Base-by-base conservation (phyloP, 768 basidiomycete genomes). In the Lanmaoa rubissima region DNA sequence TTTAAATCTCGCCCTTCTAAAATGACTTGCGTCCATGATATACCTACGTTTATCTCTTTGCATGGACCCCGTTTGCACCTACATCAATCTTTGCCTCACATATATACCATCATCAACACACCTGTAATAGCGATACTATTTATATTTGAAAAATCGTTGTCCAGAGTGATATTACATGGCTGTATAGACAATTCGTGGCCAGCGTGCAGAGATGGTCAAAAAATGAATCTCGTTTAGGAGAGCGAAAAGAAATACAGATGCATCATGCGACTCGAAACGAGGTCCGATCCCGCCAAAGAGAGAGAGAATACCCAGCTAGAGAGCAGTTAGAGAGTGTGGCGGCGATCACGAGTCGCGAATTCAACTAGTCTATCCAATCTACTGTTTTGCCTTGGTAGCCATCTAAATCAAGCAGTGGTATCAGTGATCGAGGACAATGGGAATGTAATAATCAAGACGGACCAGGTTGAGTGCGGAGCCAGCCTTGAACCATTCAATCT, bases 401-500 rank as follows among this genome's bases (percentile, higher is more conserved):
- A 88, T 88, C 85, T 86, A 62, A 14, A 54, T 46, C 44, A 47
- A 34, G 26, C 14, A 32, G 10, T 4, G 11, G 48, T 63, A 44
- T 66, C 42, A 58, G 47, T 12, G 16, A 16, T 10, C 21, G 3
- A 48, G 13, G 6, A 12, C 14, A 12, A 21, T 12, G 1, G 11
- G 5, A 34, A 34, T 14, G 31, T 24, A 16, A 34, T 21, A 21
- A 14, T 21, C 41, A 19, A 77, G 3, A 79, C 83, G 39, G 63
- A 92, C 88, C 76, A 94, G 69, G 82, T 95, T 94, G 51, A 96
- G 84, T 17, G 93, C 92, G 62, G 90, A 93, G 41, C 96, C 96
- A 66, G 94, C 94, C 82, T 94, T 95, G 87, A 97, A 98, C 95
- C 96, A 97, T 65, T 84, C 92, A 69, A 97, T 95, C 76, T 97